These are phyloP conservation scores for Candida endomychidarum DNA, from an alignment of 805 yeast species.

Conservation along the genomic window DNA sequence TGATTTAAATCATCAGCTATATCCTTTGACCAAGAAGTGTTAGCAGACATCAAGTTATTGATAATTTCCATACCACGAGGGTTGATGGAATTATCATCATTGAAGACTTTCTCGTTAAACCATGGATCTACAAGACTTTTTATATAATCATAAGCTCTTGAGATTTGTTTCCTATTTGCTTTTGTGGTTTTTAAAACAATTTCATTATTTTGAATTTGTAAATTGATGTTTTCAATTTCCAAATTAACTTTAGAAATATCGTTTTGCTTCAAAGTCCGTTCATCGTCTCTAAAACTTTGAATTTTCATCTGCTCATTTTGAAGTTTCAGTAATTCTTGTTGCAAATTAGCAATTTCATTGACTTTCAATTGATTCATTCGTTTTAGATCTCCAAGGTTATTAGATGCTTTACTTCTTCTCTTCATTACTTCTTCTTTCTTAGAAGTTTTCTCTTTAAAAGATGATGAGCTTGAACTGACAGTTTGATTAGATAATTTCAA, in stretches of 20 bases:
- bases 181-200: conserved; percentile 21
- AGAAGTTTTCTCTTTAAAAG: conserved; percentile 15
- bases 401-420: conserved; percentile 28
- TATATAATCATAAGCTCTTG: conserved; percentile 18
- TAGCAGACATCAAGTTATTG: conserved; percentile 19
- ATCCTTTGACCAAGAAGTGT: conserved; percentile 35
- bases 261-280: neutral
- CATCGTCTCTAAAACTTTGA: conserved; percentile 4
- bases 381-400: conserved; percentile 23
- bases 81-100: conserved; percentile 31
- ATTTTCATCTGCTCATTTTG: conserved; percentile 4
- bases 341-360: conserved; percentile 23
- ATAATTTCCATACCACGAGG: conserved; percentile 27
- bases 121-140: conserved; percentile 8
- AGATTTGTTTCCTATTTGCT: conserved; percentile 25
- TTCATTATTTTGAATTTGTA: conserved; percentile 26
- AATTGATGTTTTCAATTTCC: conserved; percentile 21
- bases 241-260: conserved; percentile 9
- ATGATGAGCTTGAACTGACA: neutral
- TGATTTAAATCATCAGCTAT: conserved; percentile 26
- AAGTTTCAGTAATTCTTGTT: conserved; percentile 8
- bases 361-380: conserved; percentile 22
- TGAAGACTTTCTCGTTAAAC: conserved; percentile 19
- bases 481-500: conserved; percentile 7
- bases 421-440: conserved; percentile 26